Base-by-base conservation (phyloP, 2,329 filamentous ascomycete species). In the Stachybotrys elegans region DNA sequence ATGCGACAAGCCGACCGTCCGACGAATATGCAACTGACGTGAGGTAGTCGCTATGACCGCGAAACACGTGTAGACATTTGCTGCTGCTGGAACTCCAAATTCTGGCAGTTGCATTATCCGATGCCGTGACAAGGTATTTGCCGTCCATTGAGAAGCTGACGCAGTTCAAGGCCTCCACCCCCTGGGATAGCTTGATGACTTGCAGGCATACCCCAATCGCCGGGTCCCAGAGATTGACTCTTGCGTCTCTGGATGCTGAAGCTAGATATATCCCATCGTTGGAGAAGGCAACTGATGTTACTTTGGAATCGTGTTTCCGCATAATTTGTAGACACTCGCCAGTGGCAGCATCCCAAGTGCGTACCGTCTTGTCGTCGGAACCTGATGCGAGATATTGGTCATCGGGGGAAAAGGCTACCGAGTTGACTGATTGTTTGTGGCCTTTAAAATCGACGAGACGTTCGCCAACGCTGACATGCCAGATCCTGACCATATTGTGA, bases 401-500 rank as follows among this genome's bases (percentile, higher is more conserved):
- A 19, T 37, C 35, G 17, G 9, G 17, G 7, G 35, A 37, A 19
- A 19, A 37, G 8, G 20, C 17, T 9, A 37, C 17, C 17, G 17
- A 37, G 13, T 7, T 37, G 17, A 37, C 17, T 13, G 7, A 9
- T 17, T 35, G 12, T 8, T 8, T 35, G 16, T 35, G 32, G 32
- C 32, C 32, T 17, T 35, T 19, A 16, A 35, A 16, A 11, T 14
- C 17, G 9, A 8, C 9, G 12, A 14, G 7, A 35, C 12, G 16
- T 35, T 19, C 12, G 17, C 32, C 32, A 17, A 8, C 16, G 8
- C 16, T 16, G 32, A 35, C 17, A 29, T 48, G 32, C 46, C 46
- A 48, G 32, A 48, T 19, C 20, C 32, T 22, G 14, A 44, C 23
- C 8, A 42, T 44, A 4, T 32, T 11, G n/a, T 47, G 31, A 19